phyloP scores from a whole-genome alignment of 83 land plant species.

The Picea abies region DNA sequence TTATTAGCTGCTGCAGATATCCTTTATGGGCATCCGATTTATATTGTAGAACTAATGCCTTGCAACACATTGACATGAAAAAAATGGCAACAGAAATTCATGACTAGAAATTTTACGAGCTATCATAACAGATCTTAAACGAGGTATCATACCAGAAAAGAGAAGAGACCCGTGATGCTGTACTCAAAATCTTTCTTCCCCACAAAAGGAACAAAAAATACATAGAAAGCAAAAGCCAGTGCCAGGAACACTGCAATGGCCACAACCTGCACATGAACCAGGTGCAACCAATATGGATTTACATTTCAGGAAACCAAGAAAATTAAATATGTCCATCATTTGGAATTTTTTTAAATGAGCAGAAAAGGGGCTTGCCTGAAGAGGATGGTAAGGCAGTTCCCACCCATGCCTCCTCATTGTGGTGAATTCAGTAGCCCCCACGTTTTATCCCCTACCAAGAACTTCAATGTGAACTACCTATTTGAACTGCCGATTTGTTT shows the following conservation, averaged over 20 bases:
- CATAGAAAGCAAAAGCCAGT: conserved; percentile 88
- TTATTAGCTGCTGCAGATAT: neutral
- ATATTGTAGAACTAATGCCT: neutral
- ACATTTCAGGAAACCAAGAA: too few relatives aligned
- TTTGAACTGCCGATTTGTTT: too few relatives aligned
- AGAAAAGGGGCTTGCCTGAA: conserved; percentile 62
- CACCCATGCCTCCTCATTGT: conserved; percentile 97
- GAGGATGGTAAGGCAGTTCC: conserved; percentile 99
- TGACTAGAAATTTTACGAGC: neutral
- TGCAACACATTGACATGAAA: neutral
- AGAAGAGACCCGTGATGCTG: conserved; percentile 68
- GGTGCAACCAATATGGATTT: neutral
- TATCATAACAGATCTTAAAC: too few relatives aligned
- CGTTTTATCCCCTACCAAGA: too few relatives aligned
- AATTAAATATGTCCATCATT: too few relatives aligned
- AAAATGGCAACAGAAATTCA: neutral
- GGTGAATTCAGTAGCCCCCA: too few relatives aligned
- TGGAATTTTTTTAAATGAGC: too few relatives aligned
- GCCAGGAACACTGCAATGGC: conserved; percentile 91
- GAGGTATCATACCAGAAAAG: conserved; percentile 60
- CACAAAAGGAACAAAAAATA: conserved; percentile 87
- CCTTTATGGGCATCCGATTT: neutral
- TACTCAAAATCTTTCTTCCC: conserved; percentile 64
- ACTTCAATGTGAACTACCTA: too few relatives aligned
- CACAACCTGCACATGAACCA: conserved; percentile 55